Evolutionary conservation across 192 early-diverging fungal species (phyloP).

Genomic region (Spizellomyces punctatus): DNA sequence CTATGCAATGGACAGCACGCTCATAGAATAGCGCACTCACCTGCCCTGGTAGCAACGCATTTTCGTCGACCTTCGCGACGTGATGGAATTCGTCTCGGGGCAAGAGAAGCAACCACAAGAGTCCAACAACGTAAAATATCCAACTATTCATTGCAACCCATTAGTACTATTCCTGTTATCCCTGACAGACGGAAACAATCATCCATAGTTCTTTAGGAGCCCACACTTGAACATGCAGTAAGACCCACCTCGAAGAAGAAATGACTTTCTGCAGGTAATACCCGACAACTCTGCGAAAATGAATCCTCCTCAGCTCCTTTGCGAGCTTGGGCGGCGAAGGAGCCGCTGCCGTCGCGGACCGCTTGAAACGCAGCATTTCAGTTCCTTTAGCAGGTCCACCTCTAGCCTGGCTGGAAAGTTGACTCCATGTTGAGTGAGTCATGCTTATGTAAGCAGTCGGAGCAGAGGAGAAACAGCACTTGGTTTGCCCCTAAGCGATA

Average conservation of each 20-base stretch:
- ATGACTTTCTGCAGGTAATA: slow-evolving; percentile 1
- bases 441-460: too few species aligned
- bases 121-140: slow-evolving; percentile 38
- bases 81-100: slow-evolving; percentile 36
- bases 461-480: too few species aligned
- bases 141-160: slow-evolving; percentile 13
- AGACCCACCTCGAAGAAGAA: neutral
- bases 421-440: too few species aligned
- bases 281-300: neutral
- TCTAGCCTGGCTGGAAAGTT: too few species aligned
- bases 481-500: too few species aligned
- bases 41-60: slow-evolving; percentile 53
- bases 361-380: too few species aligned
- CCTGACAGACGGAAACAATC: too few species aligned
- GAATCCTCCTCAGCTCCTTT: slow-evolving; percentile 12
- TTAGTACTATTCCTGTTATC: too few species aligned
- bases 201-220: neutral
- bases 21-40: slow-evolving; percentile 6
- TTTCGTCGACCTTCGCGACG: slow-evolving; percentile 40
- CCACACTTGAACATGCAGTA: neutral
- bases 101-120: slow-evolving; percentile 33
- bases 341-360: too few species aligned
- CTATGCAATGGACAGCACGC: neutral
- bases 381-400: too few species aligned
- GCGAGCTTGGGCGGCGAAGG: neutral